These are phyloP conservation scores for Lithospermum erythrorhizon DNA, from an alignment of 257 asterid genomes.

Conservation along the genomic window DNA sequence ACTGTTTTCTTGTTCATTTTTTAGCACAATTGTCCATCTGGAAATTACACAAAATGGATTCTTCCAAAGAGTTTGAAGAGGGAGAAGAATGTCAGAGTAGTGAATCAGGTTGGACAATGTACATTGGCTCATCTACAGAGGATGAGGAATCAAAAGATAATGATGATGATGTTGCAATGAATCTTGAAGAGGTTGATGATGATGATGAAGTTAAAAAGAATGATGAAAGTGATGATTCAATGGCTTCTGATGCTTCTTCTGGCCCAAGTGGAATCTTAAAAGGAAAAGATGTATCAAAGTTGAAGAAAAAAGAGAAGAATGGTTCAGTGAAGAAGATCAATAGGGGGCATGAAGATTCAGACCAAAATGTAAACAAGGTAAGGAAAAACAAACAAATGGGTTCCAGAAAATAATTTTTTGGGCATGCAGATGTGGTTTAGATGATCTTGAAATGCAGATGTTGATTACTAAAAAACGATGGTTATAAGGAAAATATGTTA, in stretches of 20 bases:
- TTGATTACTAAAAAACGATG: too few relatives aligned
- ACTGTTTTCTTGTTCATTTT: neutral
- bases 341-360: constrained; percentile 8
- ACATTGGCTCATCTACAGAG: constrained; percentile 27
- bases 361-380: constrained; percentile 16
- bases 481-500: too few relatives aligned
- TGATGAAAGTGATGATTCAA: constrained; percentile 28
- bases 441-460: too few relatives aligned
- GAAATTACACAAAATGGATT: constrained; percentile 17
- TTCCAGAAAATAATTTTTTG: constrained; percentile 11
- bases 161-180: neutral
- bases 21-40: neutral
- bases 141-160: constrained; percentile 9
- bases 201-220: neutral
- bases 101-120: constrained; percentile 48
- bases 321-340: constrained; percentile 13
- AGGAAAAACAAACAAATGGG: constrained; percentile 18
- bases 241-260: constrained; percentile 40
- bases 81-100: constrained; percentile 37
- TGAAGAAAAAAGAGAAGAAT: constrained; percentile 2
- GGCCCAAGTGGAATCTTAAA: constrained; percentile 22
- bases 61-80: constrained; percentile 18
- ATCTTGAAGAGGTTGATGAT: constrained; percentile 5
- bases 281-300: neutral
- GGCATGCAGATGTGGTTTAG: too few relatives aligned